Evolutionary conservation across 257 asterid genomes (phyloP), one percentile per base, ranked within the genome.

Genomic region (Ballota nigra): DNA sequence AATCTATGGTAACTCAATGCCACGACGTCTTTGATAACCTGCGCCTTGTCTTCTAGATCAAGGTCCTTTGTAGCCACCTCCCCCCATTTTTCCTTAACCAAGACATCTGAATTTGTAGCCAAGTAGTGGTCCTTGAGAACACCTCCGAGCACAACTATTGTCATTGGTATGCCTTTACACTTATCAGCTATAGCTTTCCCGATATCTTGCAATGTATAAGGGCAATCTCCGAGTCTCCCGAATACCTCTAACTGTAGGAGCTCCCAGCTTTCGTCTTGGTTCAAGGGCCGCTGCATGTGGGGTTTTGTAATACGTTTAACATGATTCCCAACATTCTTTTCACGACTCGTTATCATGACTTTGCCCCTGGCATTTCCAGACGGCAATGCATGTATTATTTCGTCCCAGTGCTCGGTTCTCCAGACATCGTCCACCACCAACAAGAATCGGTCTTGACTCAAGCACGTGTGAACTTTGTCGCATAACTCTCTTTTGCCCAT

Each of bases 301-400:
- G 86, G 86, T 12, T 18, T 18, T 40, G 63, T 38, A 3, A 3
- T 3, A 2, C 18, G 55, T 57, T 76, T 73, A 16, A 88, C 88
- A 11, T 49, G 19, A 2, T 0, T 0, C n/a, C 77, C 90, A 4
- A 86, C 85, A 0, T 22, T 8, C 26, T 5, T 16, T 1, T 71
- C 10, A 12, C 92, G 85, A 34, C 81, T 89, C 1, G 92, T 86
- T 26, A 89, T 23, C 64, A 86, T 57, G 18, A 86, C 78, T 58
- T 83, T 77, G 7, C 87, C 80, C 0, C n/a, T 12, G 4, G 6
- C 22, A 13, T 75, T 77, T 26, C 31, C 28, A 18, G 3, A 34
- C 0, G 92, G 87, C 69, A 88, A 67, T 0, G 71, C 81, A 8
- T 4, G 4, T 45, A 55, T 12, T 24, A 88, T 75, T 2, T 3